Percentiles rank a stretch among this genome's conserved stretches.
Evolutionary conservation across 345 rosid species (phyloP).

Genomic region (Ceriops zippeliana): DNA sequence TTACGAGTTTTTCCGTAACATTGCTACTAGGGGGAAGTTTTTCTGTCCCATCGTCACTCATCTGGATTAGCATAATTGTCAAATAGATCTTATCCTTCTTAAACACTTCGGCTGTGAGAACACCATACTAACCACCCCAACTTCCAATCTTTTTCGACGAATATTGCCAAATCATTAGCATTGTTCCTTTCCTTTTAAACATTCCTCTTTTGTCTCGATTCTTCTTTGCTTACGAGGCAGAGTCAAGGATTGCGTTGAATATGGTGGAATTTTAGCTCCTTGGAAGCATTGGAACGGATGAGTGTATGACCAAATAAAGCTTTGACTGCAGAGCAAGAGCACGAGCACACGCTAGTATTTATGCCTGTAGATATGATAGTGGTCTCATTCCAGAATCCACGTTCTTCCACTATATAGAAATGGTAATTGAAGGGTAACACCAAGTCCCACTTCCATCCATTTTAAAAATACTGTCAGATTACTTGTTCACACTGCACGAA

Average conservation of each 20-base stretch:
- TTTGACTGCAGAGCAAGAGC: constrained; percentile 34
- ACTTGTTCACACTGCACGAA: neutral
- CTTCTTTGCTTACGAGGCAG: constrained; percentile 20
- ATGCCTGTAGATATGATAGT: constrained; percentile 58
- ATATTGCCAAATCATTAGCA: too few relatives aligned
- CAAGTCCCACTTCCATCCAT: neutral
- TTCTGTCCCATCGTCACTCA: neutral
- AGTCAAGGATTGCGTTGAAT: constrained; percentile 46
- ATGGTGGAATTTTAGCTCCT: constrained; percentile 21
- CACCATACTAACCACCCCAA: too few relatives aligned
- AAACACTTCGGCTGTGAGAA: too few relatives aligned
- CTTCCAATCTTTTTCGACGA: too few relatives aligned
- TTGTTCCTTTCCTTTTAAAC: constrained; percentile 1
- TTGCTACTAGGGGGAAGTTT: neutral
- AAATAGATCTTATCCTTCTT: too few relatives aligned
- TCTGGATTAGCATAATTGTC: neutral
- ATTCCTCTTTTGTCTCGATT: constrained; percentile 18
- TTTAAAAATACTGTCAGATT: neutral
- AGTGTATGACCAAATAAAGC: constrained; percentile 49
- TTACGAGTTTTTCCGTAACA: constrained; percentile 3
- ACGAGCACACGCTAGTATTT: constrained; percentile 66
- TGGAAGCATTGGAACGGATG: constrained; percentile 25
- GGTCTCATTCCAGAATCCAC: constrained; percentile 63
- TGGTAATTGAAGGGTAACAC: constrained; percentile 33
- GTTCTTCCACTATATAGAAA: constrained; percentile 49